Base-by-base conservation (phyloP, 164 flowering plant genomes). In the Berberis vulgaris region DNA sequence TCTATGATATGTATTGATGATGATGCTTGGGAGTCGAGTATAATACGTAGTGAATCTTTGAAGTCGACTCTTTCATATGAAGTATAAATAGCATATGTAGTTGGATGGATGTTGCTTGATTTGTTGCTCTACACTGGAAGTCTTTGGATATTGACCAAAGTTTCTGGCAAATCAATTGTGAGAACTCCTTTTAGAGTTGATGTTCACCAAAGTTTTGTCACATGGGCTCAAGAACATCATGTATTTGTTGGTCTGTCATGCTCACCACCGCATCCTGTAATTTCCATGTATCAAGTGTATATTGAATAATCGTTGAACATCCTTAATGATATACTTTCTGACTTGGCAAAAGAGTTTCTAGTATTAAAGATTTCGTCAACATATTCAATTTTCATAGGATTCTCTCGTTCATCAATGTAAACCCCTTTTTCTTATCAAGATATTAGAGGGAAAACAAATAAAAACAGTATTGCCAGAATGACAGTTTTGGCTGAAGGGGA, bases 1-100 rank as follows among this genome's bases (percentile, higher is more conserved):
- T 78, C 83, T 52, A 73, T 88, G 54, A 65, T 83, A 52, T 75
- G 72, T 3, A 41, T 65, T 41, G 75, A 61, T 61, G 70, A 73
- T 67, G 66, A 61, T 58, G 66, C 67, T 59, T 45, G 45, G 62
- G 54, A 52, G 57, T 60, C 26, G 26, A 26, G 26, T 53, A 56
- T 43, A 40, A 58, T 49, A 42, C 40, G 42, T 41, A 42, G 41
- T 64, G 43, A n/a, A 50, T 59, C 39, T 49, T 45, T 49, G 44
- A 61, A n/a, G 47, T 43, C 11, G 7, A 41, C 12, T 9, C 61
- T 55, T 60, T 55, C 8, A 3, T 41, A 26, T 38, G 42, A 59
- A 64, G 45, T 69, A 42, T 26, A 45, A 57, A 11, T 44, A n/a
- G 49, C 54, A 50, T 42, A 46, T 65, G 56, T 60, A 61, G 61